Base-by-base conservation (phyloP, 805 yeast genomes). In the Saccharomycopsis malanga region DNA sequence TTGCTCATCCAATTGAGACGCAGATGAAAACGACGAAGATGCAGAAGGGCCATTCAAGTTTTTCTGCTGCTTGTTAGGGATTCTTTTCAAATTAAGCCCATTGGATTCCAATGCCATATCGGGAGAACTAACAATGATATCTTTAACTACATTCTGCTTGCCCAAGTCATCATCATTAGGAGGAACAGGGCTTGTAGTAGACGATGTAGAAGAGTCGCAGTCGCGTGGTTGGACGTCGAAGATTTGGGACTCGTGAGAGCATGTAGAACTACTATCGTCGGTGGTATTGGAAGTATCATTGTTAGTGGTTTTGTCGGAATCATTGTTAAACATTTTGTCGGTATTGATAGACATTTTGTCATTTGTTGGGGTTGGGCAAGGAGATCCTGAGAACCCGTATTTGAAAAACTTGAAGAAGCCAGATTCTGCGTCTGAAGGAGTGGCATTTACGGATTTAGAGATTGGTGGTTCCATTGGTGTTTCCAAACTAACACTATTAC, bases 351-450 rank as follows among this genome's bases (percentile, higher is more conserved):
- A 7, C 12, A 9, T 12, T 7, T 7, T 27, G 12, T 27, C 30
- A 12, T 27, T 27, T 10, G 20, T 18, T 37, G 40, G 40, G 24
- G 44, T 45, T 34, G 30, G 30, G 12, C 30, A 27, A 12, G 17
- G 21, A 10, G 48, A 14, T 7, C 22, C 22, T 12, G 48, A 29
- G 30, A 50, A 50, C 4, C 54, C 54, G 25, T 50, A 50, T 38
- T 44, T 46, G 44, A 50, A 50, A 35, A 50, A 50, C 15, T 37
- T 39, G 20, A 50, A 30, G 29, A 50, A 48, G 17, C 34, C 34
- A 29, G 48, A 46, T 23, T 50, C 52, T 3, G 23, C 3, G 4
- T 43, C 48, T 22, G n/a, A 10, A 5, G 53, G 42, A 17, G 46
- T 42, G 20, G 35, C 35, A n/a, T 40, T 17, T 17, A 30, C 42